Base-by-base conservation (phyloP, 495 filamentous ascomycete species). In the Lasiosphaeria hispida region DNA sequence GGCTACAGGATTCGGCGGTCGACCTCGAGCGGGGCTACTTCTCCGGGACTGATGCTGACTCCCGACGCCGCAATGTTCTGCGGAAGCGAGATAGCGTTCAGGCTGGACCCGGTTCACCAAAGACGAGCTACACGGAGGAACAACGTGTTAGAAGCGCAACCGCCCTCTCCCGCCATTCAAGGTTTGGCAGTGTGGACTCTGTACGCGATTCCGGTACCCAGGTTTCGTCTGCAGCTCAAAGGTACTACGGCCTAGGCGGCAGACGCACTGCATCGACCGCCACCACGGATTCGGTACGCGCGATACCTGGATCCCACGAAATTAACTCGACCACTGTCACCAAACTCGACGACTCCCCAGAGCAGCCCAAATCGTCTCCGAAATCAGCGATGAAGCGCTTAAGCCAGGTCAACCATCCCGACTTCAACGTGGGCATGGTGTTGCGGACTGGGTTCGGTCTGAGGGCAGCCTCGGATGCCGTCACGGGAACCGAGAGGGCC, bases 21-120 rank as follows among this genome's bases (percentile, higher is more conserved):
- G 92, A 94, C 35, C 72, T 93, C 17, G 94, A 98, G 63, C 85
- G 91, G 18, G 94, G 92, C 15, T 97, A 97, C 70, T 96, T 96
- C 67, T 97, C 94, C 1, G 90, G 91, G 6, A 87, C 88, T 9
- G 94, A 98, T 65, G 75, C 84, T 7, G 91, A 96, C 56, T 75
- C 80, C n/a, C 84, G 86, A 48, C 79, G 75, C 42, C 82, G 89
- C 48, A 94, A 91, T 66, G 80, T 92, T 49, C 75, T 96, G 60
- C 85, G 87, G 67, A 97, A 96, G 74, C 86, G 88, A 50, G 84
- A 86, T 55, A 84, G 83, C 18, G 66, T 70, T 19, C 70, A 71
- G 37, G 78, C 78, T 52, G 69, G 76, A 48, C 84, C 87, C 71
- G 82, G 83, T 34, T 67, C 66, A 11, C 66, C 66, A 38, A 85